Evolutionary conservation across 2,329 filamentous ascomycete genomes (phyloP), one percentile per base, ranked within the genome.

Genomic region (Botrytis tulipae): DNA sequence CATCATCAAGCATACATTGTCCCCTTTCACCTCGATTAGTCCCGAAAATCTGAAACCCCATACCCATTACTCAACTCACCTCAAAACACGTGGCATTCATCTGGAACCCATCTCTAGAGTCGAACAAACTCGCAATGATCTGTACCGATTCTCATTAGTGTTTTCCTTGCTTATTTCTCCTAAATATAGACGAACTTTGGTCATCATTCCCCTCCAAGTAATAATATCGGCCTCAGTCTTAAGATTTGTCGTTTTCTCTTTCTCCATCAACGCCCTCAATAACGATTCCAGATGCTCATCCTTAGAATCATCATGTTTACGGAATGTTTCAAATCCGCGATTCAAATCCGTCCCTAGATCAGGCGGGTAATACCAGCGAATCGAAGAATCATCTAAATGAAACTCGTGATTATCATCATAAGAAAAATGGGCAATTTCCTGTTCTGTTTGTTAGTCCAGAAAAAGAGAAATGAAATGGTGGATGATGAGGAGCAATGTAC

Each of bases 121-220:
- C 94, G 81, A 93, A 98, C 0, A 94, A 92, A 0, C 92, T 86
- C 0, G 91, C 90, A 90, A 98, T 90, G 77, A 99, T 93, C 93
- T 97, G 69, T 51, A 61, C 18, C 7, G 32, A 4, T 32, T 14
- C 18, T n/a, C 54, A 32, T 70, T 54, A 59, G 37, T 12, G 40
- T n/a, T 44, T 44, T 7, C 29, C 20, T 16, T 22, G 4, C 37
- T 46, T 29, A 1, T 70, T 25, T 22, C 9, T n/a, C 40, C n/a
- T 29, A 10, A 54, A 71, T 40, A 22, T 44, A 59, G 48, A 65
- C 73, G 71, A 81, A 95, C 94, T 87, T 98, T 99, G 76, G 96
- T 98, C 91, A 99, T 95, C 94, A 98, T 98, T 54, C 96, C 96
- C 79, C 96, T 87, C 95, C 95, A 99, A 1, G 95, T 98, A 70